Evolutionary conservation across 345 rosid genomes (phyloP).

Genomic region (Hibiscus tridactylites): DNA sequence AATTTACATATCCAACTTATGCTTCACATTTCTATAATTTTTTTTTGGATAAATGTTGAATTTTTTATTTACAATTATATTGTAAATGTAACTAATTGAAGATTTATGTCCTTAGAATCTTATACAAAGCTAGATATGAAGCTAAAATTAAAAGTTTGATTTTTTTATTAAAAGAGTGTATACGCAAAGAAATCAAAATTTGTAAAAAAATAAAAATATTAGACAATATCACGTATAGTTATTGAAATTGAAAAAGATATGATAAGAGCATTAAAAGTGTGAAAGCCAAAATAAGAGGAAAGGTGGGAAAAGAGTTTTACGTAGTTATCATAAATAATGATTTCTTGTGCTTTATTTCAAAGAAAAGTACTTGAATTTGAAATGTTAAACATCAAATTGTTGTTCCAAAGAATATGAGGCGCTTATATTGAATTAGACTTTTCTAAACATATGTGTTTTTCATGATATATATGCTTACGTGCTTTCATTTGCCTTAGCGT

Average conservation of each 20-base stretch:
- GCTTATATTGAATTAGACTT: background rate
- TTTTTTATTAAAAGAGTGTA: too few species aligned
- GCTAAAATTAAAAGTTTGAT: too few species aligned
- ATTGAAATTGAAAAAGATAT: background rate
- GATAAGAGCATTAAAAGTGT: too few species aligned
- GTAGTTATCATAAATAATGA: background rate
- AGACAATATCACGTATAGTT: background rate
- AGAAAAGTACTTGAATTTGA: background rate
- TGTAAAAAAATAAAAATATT: too few species aligned
- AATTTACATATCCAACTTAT: too few species aligned
- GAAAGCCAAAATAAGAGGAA: background rate
- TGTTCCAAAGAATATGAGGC: background rate
- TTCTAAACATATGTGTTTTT: background rate
- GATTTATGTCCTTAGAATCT: too few species aligned
- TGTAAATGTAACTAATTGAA: too few species aligned
- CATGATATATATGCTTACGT: background rate
- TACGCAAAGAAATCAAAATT: too few species aligned
- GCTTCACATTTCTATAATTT: too few species aligned
- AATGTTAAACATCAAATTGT: background rate
- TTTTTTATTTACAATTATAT: too few species aligned
- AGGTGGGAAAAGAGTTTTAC: background rate
- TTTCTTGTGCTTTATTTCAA: background rate
- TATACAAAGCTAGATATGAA: too few species aligned
- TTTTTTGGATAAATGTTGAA: too few species aligned
- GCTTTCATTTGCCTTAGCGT: background rate